phyloP scores from a whole-genome alignment of 1,284 basidiomycete genomes.

The Trichosporon ovoides region DNA sequence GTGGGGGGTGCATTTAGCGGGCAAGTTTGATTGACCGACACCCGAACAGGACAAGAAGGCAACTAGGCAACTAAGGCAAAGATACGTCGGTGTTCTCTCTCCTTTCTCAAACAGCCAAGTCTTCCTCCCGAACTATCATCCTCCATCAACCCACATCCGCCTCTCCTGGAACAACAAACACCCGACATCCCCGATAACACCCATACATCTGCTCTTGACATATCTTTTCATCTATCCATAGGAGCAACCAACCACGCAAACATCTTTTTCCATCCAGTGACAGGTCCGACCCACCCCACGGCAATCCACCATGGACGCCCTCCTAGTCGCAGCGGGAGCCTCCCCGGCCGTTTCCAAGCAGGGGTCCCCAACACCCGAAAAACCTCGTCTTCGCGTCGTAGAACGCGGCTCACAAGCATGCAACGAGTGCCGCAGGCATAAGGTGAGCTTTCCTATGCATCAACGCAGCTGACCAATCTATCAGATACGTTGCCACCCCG shows the following conservation, averaged over 20 bases:
- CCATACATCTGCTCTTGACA: too few relatives aligned
- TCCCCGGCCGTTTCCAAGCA: conserved; percentile 16
- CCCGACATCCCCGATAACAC: too few relatives aligned
- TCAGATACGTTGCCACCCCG: conserved; percentile 36
- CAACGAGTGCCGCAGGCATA: conserved; percentile 34
- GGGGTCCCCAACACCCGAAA: conserved; percentile 15
- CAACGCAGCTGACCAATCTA: neutral
- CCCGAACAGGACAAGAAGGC: neutral
- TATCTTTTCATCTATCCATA: too few relatives aligned
- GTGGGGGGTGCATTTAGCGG: neutral
- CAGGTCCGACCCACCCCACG: neutral
- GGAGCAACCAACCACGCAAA: too few relatives aligned
- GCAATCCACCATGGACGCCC: conserved; percentile 13
- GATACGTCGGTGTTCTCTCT: neutral
- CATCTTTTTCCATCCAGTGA: too few relatives aligned
- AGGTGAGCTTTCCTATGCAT: conserved; percentile 18
- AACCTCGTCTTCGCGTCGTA: conserved; percentile 28
- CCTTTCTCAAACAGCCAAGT: too few relatives aligned
- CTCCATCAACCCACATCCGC: too few relatives aligned
- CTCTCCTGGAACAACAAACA: too few relatives aligned
- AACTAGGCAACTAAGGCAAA: neutral
- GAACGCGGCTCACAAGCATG: conserved; percentile 33
- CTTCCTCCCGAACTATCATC: too few relatives aligned
- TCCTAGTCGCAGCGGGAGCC: conserved; percentile 4
- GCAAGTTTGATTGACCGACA: conserved; percentile 4